Evolutionary conservation across 768 basidiomycete genomes (phyloP), one percentile per base, ranked within the genome.

Genomic region (Imleria badia): DNA sequence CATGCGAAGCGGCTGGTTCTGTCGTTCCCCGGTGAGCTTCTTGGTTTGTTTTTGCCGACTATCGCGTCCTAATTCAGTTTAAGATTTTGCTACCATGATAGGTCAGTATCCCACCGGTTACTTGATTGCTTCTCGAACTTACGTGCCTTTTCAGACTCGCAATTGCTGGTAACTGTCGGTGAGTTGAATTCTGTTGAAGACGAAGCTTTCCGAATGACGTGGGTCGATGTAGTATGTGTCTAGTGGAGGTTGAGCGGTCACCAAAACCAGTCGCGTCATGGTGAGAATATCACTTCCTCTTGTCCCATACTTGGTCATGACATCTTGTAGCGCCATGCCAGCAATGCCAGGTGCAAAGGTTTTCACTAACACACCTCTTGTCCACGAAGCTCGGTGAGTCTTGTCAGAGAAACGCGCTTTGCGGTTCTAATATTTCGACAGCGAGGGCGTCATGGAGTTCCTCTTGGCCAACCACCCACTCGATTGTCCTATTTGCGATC

Each of bases 361-460:
- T 14, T 96, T 86, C 71, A 97, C 94, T 31, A 93, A 96, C 72
- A 91, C 90, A 3, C 94, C 94, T 31, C 76, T 94, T 6, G 89
- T 93, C 4, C 91, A 93, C 63, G 87, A 91, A 79, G 91, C 89
- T 61, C 82, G 87, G 89, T 90, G 65, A 50, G 61, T 61, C 19
- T 30, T 23, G 17, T 30, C n/a, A 51, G 43, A 66, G 41, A 17
- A 19, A 14, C 9, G 2, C 39, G 26, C 11, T 38, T 17, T 45
- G 15, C 35, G 29, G 19, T 57, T 43, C 58, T 67, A 14, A 66
- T 45, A 15, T 35, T 41, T 17, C 49, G 52, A 26, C 63, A 91
- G 94, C 20, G 94, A 97, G 73, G 97, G 97, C 47, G 96, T 98
- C 55, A 98, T 99, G 97, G 97, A 98, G 68, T 97, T 98, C 75